Percentiles rank a stretch among this genome's conserved stretches.
Evolutionary conservation across 352 stramenopile species (phyloP).

Genomic region (Phytophthora pisi): DNA sequence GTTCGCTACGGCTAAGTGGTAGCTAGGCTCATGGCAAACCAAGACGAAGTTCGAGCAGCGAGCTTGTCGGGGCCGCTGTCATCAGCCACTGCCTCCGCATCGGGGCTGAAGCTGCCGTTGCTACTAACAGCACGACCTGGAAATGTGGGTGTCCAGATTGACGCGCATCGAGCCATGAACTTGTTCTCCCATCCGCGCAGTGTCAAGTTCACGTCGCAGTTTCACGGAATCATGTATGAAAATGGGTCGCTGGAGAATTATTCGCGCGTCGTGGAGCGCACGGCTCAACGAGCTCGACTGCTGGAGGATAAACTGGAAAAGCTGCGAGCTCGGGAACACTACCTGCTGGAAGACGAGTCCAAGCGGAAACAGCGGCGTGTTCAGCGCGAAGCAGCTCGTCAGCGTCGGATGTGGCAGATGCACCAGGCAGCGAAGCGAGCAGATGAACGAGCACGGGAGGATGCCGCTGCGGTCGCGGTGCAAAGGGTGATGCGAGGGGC

Average conservation of each 20-base stretch:
- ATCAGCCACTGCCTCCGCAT: background rate
- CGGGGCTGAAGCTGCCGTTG: slow-evolving; percentile 47
- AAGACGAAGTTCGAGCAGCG: slow-evolving; percentile 18
- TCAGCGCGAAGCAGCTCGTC: slow-evolving; percentile 49
- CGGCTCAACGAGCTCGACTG: slow-evolving; percentile 46
- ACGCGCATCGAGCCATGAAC: slow-evolving; percentile 66
- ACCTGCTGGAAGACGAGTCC: slow-evolving; percentile 45
- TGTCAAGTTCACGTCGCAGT: slow-evolving; percentile 69
- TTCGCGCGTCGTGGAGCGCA: slow-evolving; percentile 62
- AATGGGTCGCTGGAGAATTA: slow-evolving; percentile 79
- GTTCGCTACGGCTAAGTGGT: background rate
- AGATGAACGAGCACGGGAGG: slow-evolving; percentile 51
- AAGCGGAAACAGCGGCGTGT: slow-evolving; percentile 42
- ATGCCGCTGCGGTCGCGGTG: slow-evolving; percentile 41
- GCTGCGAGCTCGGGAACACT: slow-evolving; percentile 50
- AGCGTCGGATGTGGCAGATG: slow-evolving; percentile 55
- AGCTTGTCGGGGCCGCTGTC: slow-evolving; percentile 16
- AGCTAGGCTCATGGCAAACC: slow-evolving; percentile 22
- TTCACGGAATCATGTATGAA: slow-evolving; percentile 69
- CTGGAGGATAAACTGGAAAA: slow-evolving; percentile 56
- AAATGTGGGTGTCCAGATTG: slow-evolving; percentile 82
- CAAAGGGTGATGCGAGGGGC: slow-evolving; percentile 50
- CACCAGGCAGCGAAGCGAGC: slow-evolving; percentile 51
- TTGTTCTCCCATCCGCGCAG: slow-evolving; percentile 64
- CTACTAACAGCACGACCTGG: slow-evolving; percentile 59